These are phyloP conservation scores for Sanghuangporus weigelae DNA, from an alignment of 1,284 basidiomycete species.

Conservation along the genomic window DNA sequence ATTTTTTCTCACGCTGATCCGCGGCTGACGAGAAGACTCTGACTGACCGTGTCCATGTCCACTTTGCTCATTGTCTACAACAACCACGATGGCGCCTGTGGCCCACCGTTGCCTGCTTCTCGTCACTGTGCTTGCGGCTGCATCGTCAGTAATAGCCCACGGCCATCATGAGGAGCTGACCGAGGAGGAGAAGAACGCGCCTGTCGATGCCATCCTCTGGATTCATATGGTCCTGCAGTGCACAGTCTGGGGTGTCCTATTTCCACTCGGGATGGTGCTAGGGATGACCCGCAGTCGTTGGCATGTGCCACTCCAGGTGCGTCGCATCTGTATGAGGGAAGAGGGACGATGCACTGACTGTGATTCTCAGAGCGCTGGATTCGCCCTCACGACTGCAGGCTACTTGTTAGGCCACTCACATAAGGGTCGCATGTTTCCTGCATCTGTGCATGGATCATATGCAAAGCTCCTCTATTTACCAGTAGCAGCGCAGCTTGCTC, in stretches of 20 bases:
- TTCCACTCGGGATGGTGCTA: slow-evolving; percentile 85
- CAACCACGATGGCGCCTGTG: not conserved
- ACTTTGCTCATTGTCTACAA: not conserved
- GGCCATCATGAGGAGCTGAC: slow-evolving; percentile 53
- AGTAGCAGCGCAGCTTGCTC: slow-evolving; percentile 59
- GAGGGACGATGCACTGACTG: not conserved
- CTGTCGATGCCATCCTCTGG: slow-evolving; percentile 74
- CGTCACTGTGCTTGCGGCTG: not conserved
- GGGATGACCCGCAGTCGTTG: slow-evolving; percentile 75
- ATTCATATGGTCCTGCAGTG: slow-evolving; percentile 76
- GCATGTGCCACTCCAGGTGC: slow-evolving; percentile 82
- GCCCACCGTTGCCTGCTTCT: not conserved
- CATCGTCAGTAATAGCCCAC: slow-evolving; percentile 38
- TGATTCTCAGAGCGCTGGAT: slow-evolving; percentile 51
- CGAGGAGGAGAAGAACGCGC: slow-evolving; percentile 61
- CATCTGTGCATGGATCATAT: slow-evolving; percentile 65
- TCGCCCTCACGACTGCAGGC: slow-evolving; percentile 65
- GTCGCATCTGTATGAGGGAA: slow-evolving; percentile 16
- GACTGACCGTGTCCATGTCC: not conserved
- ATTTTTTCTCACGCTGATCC: not conserved
- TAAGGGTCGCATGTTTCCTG: slow-evolving; percentile 66
- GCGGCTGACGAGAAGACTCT: not conserved
- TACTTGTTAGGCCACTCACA: slow-evolving; percentile 81
- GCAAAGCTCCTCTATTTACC: slow-evolving; percentile 67
- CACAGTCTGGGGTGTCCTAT: slow-evolving; percentile 75